Evolutionary conservation across 176 grass and related monocot genomes (phyloP), one percentile per base, ranked within the genome.

Genomic region (Oryza coarctata): DNA sequence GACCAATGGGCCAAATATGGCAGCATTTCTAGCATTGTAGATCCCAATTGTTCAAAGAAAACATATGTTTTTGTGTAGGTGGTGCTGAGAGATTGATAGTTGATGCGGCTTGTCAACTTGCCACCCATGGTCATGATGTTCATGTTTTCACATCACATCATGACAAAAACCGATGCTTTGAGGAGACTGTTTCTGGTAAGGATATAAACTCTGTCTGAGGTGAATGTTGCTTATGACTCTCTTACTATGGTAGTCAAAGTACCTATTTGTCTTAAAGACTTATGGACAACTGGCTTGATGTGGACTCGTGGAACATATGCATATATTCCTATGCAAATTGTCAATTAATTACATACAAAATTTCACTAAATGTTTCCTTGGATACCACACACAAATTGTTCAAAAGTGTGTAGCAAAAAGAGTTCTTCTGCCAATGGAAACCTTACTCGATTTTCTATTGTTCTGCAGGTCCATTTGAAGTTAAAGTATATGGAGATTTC

Each of bases 141-240:
- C 93, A 94, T 83, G 84, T 95, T 78, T 99, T 99, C 81, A 95
- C 96, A 80, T 88, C 96, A 62, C 88, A 99, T 80, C 96, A 99
- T 85, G 91, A 99, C 88, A 99, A 89, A 66, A 95, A 75, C 10
- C 82, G 83, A 40, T 99, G 96, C 61, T 99, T 99, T 83, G 96
- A 99, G 78, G 96, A 99, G 64, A 94, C 96, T 68, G 45, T 97
- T 78, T 88, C 92, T 13, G 92, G 94, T 97, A 86, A 94, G 61
- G 26, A 12, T 79, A 22, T 30, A 10, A 66, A 30, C 18, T 45
- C 50, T 58, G 29, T n/a, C 38, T 75, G 39, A 7, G 9, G 9
- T 33, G 15, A 63, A 52, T 76, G 39, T 60, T 77, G 64, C 41
- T 47, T 17, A 26, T 43, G 45, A 8, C 17, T 20, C 65, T 30